These are phyloP conservation scores for Reticulascus tulasneorum DNA, from an alignment of 2,329 filamentous ascomycete species.

Conservation along the genomic window DNA sequence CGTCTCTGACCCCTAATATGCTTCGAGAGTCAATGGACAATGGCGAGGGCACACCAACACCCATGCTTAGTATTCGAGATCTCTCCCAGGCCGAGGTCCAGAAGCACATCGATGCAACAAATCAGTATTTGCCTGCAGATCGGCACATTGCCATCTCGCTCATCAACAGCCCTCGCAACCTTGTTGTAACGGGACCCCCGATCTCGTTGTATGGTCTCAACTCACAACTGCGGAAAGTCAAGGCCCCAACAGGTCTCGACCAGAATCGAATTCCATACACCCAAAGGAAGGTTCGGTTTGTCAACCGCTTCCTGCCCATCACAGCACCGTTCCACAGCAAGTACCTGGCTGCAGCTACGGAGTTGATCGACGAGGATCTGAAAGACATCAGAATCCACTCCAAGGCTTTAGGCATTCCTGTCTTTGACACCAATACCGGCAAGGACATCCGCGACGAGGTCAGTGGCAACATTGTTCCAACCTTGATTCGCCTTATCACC, in stretches of 20 bases:
- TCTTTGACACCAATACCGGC: slow-evolving; percentile 87
- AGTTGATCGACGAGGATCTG: slow-evolving; percentile 81
- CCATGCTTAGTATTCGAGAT: slow-evolving; percentile 97
- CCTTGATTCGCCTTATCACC: slow-evolving; percentile 88
- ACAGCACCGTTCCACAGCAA: slow-evolving; percentile 98
- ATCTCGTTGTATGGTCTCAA: slow-evolving; percentile 96
- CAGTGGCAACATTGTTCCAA: slow-evolving; percentile 76
- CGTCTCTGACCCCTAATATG: slow-evolving; percentile 85
- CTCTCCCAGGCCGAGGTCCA: slow-evolving; percentile 84
- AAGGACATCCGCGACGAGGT: slow-evolving; percentile 72
- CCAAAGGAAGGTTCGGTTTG: slow-evolving; percentile 92
- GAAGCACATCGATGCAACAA: slow-evolving; percentile 94
- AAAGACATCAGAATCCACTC: slow-evolving; percentile 75
- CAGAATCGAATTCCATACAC: slow-evolving; percentile 93
- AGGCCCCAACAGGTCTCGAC: slow-evolving; percentile 94
- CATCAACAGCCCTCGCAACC: slow-evolving; percentile 93
- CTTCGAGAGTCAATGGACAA: slow-evolving; percentile 91
- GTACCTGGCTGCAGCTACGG: slow-evolving; percentile 78
- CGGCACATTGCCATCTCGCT: slow-evolving; percentile 93
- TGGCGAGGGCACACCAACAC: slow-evolving; percentile 91
- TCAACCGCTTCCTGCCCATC: slow-evolving; percentile 95
- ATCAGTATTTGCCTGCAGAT: slow-evolving; percentile 89
- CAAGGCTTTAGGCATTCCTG: slow-evolving; percentile 72
- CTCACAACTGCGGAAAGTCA: slow-evolving; percentile 90
- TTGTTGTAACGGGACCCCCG: slow-evolving; percentile 93